Conservation (phyloP, 202 grass and related monocot species). For the Brachypodium distachyon region DNA sequence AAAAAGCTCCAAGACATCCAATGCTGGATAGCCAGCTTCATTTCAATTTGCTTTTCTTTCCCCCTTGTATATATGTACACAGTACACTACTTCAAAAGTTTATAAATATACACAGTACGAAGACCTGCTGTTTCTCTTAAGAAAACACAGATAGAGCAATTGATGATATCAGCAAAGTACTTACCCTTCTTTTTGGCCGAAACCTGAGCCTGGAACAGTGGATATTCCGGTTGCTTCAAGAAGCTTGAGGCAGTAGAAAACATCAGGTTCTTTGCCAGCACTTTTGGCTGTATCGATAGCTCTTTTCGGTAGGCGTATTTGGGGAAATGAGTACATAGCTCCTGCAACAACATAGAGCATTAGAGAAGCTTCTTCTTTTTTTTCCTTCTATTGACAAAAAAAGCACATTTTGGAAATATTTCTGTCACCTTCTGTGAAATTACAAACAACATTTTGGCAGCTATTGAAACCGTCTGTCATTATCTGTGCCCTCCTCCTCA, state of each 20-base stretch:
- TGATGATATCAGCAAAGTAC: neutral
- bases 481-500: conserved; percentile 83
- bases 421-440: conserved; percentile 88
- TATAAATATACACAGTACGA: no score
- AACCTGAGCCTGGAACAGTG: conserved; percentile 95
- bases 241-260: conserved; percentile 98
- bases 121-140: no score
- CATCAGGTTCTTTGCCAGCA: conserved; percentile 76
- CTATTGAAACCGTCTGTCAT: conserved; percentile 99
- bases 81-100: no score
- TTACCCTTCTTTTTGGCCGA: conserved; percentile 98
- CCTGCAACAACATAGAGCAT: conserved; percentile 42
- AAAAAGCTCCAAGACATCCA: no score
- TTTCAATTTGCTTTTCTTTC: no score
- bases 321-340: conserved; percentile 99
- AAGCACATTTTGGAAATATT: neutral
- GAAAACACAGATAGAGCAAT: neutral
- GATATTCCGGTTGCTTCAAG: conserved; percentile 96
- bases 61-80: no score
- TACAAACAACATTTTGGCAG: conserved; percentile 94
- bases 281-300: conserved; percentile 78
- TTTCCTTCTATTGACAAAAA: neutral
- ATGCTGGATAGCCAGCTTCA: no score
- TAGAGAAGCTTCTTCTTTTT: conserved; percentile 5
- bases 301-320: conserved; percentile 79